Evolutionary conservation across 495 filamentous ascomycete genomes (phyloP), one percentile per base, ranked within the genome.

Genomic region (Penicillium verhagenii): DNA sequence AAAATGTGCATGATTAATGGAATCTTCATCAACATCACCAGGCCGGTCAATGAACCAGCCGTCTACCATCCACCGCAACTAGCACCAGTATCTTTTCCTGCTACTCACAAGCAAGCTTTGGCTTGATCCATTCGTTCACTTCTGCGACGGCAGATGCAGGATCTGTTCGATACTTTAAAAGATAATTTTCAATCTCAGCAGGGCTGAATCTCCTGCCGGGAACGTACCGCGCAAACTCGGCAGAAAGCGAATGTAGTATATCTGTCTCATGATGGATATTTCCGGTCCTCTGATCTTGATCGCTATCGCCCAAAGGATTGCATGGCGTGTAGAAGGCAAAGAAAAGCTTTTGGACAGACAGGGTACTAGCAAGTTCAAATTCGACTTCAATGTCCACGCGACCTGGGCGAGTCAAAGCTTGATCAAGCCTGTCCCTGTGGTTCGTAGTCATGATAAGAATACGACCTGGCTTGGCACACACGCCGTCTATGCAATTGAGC

Each of bases 381-480:
- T 74, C 66, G 6, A 93, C 81, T 61, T 88, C 80, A 58, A 88
- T 75, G 60, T 95, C 90, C 5, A 92, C 82, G 3, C 90, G 79
- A 2, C 89, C 90, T 0, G 88, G 87, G 1, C 90, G 81, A 52
- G 90, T 84, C 11, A 95, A 77, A 1, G 90, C 90, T 3, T 81
- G 73, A 65, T 94, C 90, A 2, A 95, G 77, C 16, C 79, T 76
- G 56, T 92, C 86, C 1, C 85, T 86, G 50, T 85, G 79, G 67
- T 95, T 95, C 20, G 88, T 92, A 0, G 90, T 94, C 85, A 94
- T 91, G 70, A 94, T 83, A 7, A 94, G 78, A 8, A 93, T 80
- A 24, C 88, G 81, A 23, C 90, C 90, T 71, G 93, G 90, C 51
- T 91, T 86, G 2, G 86, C 86, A 6, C 87, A 86, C 0, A 92